phyloP scores from a whole-genome alignment of 768 basidiomycete genomes.

The Terana coerulea region DNA sequence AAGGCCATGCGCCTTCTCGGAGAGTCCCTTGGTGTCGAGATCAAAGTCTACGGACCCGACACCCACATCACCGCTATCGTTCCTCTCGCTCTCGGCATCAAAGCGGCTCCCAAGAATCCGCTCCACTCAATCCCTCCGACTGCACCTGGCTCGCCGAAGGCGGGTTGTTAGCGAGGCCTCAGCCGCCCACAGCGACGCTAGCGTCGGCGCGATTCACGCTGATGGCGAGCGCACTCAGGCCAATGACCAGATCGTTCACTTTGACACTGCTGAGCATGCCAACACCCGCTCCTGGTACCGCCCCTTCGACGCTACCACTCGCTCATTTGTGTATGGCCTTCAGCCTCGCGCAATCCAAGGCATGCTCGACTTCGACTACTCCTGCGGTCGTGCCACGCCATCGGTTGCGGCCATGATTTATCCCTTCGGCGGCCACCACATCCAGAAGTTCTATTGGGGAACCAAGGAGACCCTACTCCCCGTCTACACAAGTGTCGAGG shows the following conservation, averaged over 20 bases:
- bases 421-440: slow-evolving; percentile 99
- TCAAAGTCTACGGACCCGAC: slow-evolving; percentile 96
- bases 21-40: slow-evolving; percentile 95
- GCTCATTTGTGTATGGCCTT: slow-evolving; percentile 96
- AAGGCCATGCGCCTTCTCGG: slow-evolving; percentile 98
- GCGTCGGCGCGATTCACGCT: slow-evolving; percentile 61
- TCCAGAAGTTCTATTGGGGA: slow-evolving; percentile 99
- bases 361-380: slow-evolving; percentile 98
- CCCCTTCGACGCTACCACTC: slow-evolving; percentile 91
- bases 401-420: slow-evolving; percentile 99
- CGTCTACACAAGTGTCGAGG: slow-evolving; percentile 89
- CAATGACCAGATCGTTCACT: slow-evolving; percentile 87
- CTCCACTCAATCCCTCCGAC: slow-evolving; percentile 40
- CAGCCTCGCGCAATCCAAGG: slow-evolving; percentile 99
- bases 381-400: slow-evolving; percentile 87
- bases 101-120: slow-evolving; percentile 42
- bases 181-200: slow-evolving; percentile 23
- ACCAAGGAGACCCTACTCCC: slow-evolving; percentile 98
- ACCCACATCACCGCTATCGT: slow-evolving; percentile 99
- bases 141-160: slow-evolving; percentile 40
- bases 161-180: slow-evolving; percentile 28
- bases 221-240: slow-evolving; percentile 81
- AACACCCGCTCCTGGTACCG: slow-evolving; percentile 71
- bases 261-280: slow-evolving; percentile 48
- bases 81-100: slow-evolving; percentile 92